A percentile compares a stretch with the other conserved stretches of the same genome.
Evolutionary conservation across 176 grass and related monocot species (phyloP).

Genomic region (Saccharum spontaneum): DNA sequence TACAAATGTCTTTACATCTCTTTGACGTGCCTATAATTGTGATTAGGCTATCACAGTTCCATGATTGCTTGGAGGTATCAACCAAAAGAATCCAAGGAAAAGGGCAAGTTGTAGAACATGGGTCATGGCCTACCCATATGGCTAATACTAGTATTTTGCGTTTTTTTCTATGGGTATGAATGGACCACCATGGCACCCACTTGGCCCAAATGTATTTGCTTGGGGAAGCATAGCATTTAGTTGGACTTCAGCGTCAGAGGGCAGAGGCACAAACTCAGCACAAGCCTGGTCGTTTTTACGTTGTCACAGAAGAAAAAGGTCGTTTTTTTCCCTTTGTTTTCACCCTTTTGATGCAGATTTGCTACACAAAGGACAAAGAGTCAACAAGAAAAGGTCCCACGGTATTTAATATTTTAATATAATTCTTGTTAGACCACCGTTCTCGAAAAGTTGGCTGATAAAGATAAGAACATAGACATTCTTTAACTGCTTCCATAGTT

Average conservation of each 20-base stretch:
- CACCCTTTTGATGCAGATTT: background rate
- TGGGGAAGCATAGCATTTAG: slow-evolving; percentile 45
- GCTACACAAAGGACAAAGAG: slow-evolving; percentile 12
- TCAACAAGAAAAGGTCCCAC: slow-evolving; percentile 12
- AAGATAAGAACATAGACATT: background rate
- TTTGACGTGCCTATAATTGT: background rate
- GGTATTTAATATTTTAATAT: background rate
- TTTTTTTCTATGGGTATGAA: slow-evolving; percentile 8
- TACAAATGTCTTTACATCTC: background rate
- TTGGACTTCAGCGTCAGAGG: slow-evolving; percentile 18
- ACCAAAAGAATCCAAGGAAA: background rate
- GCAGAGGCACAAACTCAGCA: slow-evolving; percentile 28
- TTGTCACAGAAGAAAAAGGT: background rate
- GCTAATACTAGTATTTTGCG: background rate
- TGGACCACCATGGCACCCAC: slow-evolving; percentile 27
- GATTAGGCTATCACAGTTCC: background rate
- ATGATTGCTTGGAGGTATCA: slow-evolving; percentile 2
- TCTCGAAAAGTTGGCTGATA: background rate
- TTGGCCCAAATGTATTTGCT: slow-evolving; percentile 23
- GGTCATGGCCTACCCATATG: slow-evolving; percentile 7
- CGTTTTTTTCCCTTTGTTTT: background rate
- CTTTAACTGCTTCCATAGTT: background rate
- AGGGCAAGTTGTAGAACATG: slow-evolving; percentile 23
- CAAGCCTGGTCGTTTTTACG: background rate
- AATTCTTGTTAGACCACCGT: background rate